These are phyloP conservation scores for Chenopodium formosanum DNA, from an alignment of 148 eudicot species.

Conservation along the genomic window DNA sequence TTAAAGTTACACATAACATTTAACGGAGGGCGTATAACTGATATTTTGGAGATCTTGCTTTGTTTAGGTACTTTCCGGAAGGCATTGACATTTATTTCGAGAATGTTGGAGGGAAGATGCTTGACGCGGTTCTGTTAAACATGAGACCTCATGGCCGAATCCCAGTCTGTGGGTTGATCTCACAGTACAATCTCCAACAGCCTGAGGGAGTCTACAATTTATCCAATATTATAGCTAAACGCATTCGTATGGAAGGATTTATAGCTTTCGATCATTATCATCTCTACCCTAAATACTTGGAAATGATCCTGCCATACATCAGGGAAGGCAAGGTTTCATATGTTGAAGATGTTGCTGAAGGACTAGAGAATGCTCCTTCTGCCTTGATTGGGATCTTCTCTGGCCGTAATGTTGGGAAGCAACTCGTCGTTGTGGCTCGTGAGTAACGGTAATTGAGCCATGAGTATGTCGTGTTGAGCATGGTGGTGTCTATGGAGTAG, in stretches of 20 bases:
- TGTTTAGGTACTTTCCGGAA: slow-evolving; percentile 33
- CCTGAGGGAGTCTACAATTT: slow-evolving; percentile 49
- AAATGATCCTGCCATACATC: slow-evolving; percentile 40
- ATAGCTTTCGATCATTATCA: slow-evolving; percentile 34
- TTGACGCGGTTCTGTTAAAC: slow-evolving; percentile 48
- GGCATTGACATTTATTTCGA: slow-evolving; percentile 56
- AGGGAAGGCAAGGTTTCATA: slow-evolving; percentile 39
- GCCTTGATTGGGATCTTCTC: slow-evolving; percentile 51
- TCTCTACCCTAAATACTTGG: slow-evolving; percentile 41
- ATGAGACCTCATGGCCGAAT: slow-evolving; percentile 52
- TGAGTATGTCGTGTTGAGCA: neutral
- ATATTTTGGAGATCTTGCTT: neutral
- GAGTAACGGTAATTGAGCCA: slow-evolving; percentile 14
- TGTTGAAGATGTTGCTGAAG: slow-evolving; percentile 51
- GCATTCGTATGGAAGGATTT: slow-evolving; percentile 52
- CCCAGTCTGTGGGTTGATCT: slow-evolving; percentile 52
- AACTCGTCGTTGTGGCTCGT: slow-evolving; percentile 39
- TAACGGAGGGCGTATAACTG: no score
- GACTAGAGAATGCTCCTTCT: slow-evolving; percentile 46
- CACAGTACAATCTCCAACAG: slow-evolving; percentile 43
- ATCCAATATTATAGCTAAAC: slow-evolving; percentile 31
- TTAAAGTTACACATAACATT: no score
- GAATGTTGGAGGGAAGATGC: slow-evolving; percentile 57
- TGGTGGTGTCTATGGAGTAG: no score
- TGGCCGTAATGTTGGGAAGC: slow-evolving; percentile 53